These are phyloP conservation scores for Pythium myriotylum DNA, from an alignment of 352 stramenopile genomes.

Conservation along the genomic window DNA sequence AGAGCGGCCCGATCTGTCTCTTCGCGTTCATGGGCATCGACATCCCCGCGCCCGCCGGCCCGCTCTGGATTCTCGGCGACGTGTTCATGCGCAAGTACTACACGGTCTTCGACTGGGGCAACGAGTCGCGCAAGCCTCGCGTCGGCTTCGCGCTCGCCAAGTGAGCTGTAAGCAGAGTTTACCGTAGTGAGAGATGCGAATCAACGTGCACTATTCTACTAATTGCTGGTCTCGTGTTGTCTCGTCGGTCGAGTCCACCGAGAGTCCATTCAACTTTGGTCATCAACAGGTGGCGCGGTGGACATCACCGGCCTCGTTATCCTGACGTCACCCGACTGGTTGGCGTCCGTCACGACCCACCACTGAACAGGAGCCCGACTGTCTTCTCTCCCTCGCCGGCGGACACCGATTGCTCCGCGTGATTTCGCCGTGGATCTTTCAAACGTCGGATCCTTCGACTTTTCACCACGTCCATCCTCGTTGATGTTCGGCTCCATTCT, in stretches of 20 bases:
- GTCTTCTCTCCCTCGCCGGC: too few species aligned
- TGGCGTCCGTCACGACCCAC: too few species aligned
- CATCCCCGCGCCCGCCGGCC: constrained; percentile 79
- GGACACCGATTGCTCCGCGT: not conserved
- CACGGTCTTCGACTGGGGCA: constrained; percentile 93
- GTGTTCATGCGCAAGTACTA: constrained; percentile 97
- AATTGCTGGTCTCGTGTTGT: too few species aligned
- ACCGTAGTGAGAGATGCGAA: too few species aligned
- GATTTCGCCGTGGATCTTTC: too few species aligned
- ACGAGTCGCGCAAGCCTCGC: constrained; percentile 68
- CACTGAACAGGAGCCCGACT: too few species aligned
- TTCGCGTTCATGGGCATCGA: constrained; percentile 97
- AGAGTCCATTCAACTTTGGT: too few species aligned
- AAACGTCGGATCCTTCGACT: not conserved
- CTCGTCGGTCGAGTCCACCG: too few species aligned
- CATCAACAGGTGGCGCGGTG: too few species aligned
- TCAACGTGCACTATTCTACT: too few species aligned
- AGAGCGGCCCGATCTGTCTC: constrained; percentile 90
- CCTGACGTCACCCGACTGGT: too few species aligned
- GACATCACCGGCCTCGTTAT: too few species aligned
- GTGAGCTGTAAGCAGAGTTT: constrained; percentile 26
- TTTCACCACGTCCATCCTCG: not conserved
- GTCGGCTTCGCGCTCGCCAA: constrained; percentile 84
- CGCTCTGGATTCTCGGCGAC: constrained; percentile 91
- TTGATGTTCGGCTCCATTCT: not conserved